Conservation (phyloP, 768 basidiomycete species). For the Trametes sanguinea region DNA sequence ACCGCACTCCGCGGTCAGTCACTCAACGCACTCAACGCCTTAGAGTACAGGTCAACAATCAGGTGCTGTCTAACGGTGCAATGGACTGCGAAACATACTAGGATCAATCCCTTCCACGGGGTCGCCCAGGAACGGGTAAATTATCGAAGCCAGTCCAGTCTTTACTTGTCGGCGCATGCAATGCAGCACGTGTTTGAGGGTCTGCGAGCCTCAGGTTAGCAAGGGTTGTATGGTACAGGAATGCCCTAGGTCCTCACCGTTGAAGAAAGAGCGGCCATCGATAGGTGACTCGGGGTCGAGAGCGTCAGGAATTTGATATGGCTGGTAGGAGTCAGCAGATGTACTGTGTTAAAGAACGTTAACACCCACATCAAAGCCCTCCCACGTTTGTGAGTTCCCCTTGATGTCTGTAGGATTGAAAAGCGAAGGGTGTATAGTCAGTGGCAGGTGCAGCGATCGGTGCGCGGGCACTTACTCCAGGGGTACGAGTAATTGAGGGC, state of each 20-base stretch:
- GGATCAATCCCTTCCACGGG: conserved; percentile 30
- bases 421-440: neutral
- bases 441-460: neutral
- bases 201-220: conserved; percentile 38
- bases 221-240: neutral
- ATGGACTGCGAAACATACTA: conserved; percentile 30
- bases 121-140: conserved; percentile 35
- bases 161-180: conserved; percentile 68
- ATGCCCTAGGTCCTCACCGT: conserved; percentile 43
- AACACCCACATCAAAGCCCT: conserved; percentile 21
- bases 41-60: neutral
- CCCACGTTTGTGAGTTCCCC: neutral
- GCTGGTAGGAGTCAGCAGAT: neutral
- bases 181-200: conserved; percentile 51
- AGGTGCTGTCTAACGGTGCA: neutral
- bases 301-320: conserved; percentile 32
- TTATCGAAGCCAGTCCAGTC: conserved; percentile 38
- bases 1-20: too few species aligned
- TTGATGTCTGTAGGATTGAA: neutral
- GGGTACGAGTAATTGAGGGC: conserved; percentile 71
- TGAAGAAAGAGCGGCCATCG: conserved; percentile 60
- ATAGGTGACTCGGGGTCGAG: conserved; percentile 49
- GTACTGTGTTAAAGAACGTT: neutral
- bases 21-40: conserved; percentile 38
- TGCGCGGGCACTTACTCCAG: conserved; percentile 37